Evolutionary conservation across 2,329 filamentous ascomycete species (phyloP).

Genomic region (Talaromyces albobiverticillius): DNA sequence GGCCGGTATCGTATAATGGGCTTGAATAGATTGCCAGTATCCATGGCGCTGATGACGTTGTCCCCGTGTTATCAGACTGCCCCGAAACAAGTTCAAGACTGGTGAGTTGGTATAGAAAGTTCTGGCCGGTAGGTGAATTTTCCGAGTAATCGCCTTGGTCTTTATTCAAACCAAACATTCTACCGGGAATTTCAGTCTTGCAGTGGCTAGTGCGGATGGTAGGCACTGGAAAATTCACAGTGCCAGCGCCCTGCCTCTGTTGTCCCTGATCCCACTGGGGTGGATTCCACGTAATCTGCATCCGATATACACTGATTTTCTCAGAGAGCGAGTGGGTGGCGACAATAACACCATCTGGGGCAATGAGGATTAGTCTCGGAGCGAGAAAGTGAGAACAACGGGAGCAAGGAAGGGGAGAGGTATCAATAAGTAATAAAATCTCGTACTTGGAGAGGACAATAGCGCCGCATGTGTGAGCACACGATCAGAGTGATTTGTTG

Average conservation of each 20-base stretch:
- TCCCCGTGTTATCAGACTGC: slow-evolving; percentile 55
- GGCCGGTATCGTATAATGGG: slow-evolving; percentile 49
- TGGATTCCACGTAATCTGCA: slow-evolving; percentile 71
- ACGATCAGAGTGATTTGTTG: slow-evolving; percentile 68
- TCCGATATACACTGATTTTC: slow-evolving; percentile 70
- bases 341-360: slow-evolving; percentile 32
- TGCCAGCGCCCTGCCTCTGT: slow-evolving; percentile 23
- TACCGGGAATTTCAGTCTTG: slow-evolving; percentile 35
- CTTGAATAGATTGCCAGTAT: slow-evolving; percentile 72
- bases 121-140: slow-evolving; percentile 24
- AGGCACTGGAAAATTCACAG: slow-evolving; percentile 31
- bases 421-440: slow-evolving; percentile 11
- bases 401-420: neutral
- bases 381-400: neutral
- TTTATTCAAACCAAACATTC: slow-evolving; percentile 26
- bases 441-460: slow-evolving; percentile 67
- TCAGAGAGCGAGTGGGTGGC: slow-evolving; percentile 55
- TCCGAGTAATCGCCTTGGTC: slow-evolving; percentile 23
- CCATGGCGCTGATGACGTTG: slow-evolving; percentile 58
- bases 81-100: slow-evolving; percentile 72
- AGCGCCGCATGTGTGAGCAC: slow-evolving; percentile 77
- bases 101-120: slow-evolving; percentile 60
- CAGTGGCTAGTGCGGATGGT: slow-evolving; percentile 36
- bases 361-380: neutral
- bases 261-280: slow-evolving; percentile 47